phyloP scores from a whole-genome alignment of 441 rosid species.

The Macaranga tanarius region DNA sequence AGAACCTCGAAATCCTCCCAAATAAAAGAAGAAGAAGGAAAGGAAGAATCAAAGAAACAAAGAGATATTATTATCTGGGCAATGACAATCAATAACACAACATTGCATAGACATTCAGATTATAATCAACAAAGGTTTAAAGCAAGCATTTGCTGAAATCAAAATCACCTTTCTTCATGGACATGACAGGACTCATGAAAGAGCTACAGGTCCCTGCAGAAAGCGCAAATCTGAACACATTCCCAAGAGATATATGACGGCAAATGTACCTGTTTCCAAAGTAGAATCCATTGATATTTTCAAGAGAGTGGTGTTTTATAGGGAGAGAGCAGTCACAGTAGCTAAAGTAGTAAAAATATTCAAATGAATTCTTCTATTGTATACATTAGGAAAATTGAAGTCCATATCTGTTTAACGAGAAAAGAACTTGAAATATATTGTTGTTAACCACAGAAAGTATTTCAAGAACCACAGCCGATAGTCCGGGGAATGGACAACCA shows the following conservation, averaged over 20 bases:
- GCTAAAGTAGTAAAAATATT: background rate
- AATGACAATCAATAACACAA: background rate
- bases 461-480: background rate
- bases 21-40: background rate
- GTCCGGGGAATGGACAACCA: too few relatives aligned
- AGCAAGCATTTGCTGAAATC: background rate
- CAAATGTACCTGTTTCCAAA: constrained; percentile 44
- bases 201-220: constrained; percentile 37
- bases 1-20: background rate
- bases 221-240: constrained; percentile 35
- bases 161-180: constrained; percentile 46
- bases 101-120: constrained; percentile 6
- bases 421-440: background rate
- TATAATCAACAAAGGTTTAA: background rate
- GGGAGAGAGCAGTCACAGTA: background rate
- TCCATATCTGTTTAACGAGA: too few relatives aligned
- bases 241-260: constrained; percentile 35
- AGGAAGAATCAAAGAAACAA: background rate
- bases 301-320: background rate
- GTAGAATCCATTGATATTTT: background rate
- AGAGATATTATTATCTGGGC: background rate
- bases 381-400: too few relatives aligned
- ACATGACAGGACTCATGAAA: constrained; percentile 33
- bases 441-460: background rate
- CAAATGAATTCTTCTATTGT: too few relatives aligned